phyloP scores from a whole-genome alignment of 371 early-diverging fungal genomes.

The Mortierella sp. region DNA sequence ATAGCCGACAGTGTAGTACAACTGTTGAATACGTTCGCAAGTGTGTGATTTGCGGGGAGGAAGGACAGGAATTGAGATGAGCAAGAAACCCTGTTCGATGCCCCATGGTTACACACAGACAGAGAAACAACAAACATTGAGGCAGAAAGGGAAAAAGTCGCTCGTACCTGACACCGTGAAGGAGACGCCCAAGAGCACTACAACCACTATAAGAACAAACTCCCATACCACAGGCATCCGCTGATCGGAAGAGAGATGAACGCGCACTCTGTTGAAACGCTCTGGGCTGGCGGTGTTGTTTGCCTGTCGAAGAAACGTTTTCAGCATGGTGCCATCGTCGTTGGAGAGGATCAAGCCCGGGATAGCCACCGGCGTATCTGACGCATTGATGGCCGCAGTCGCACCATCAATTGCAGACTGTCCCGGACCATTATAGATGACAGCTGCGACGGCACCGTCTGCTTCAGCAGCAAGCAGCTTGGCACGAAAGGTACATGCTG shows the following conservation, averaged over 20 bases:
- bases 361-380: constrained; percentile 19
- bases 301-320: constrained; percentile 8
- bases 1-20: constrained; percentile 33
- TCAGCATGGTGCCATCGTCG: constrained; percentile 19
- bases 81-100: too few species aligned
- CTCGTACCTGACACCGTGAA: constrained; percentile 47
- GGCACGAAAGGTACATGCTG: constrained; percentile 22
- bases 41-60: constrained; percentile 15
- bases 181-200: constrained; percentile 38
- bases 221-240: constrained; percentile 47
- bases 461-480: constrained; percentile 25
- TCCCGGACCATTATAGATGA: constrained; percentile 37
- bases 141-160: neutral
- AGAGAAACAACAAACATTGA: neutral
- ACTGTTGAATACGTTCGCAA: constrained; percentile 37
- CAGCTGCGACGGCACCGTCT: constrained; percentile 24
- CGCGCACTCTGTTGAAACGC: constrained; percentile 12
- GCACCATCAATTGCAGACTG: constrained; percentile 21
- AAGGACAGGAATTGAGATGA: neutral
- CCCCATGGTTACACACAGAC: neutral
- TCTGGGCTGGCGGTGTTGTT: neutral
- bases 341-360: constrained; percentile 25
- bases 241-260: constrained; percentile 5
- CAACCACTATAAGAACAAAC: constrained; percentile 40
- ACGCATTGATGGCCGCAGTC: constrained; percentile 13